Conservation (phyloP, 768 basidiomycete species). For the Pisolithus tinctorius region DNA sequence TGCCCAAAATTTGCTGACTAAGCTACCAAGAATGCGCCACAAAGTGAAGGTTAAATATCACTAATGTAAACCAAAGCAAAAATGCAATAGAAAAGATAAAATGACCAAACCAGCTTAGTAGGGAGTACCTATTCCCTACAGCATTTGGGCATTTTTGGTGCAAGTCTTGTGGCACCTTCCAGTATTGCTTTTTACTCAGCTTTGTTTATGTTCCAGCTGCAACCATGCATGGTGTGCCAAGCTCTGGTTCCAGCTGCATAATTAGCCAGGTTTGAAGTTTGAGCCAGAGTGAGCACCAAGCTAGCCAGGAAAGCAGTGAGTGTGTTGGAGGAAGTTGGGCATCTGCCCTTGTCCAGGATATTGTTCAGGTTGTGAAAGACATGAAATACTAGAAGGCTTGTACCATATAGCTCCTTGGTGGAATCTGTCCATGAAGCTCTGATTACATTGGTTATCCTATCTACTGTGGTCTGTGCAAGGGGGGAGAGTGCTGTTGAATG, state of each 20-base stretch:
- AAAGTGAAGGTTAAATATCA: too few species aligned
- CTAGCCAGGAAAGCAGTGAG: constrained; percentile 24
- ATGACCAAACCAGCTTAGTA: too few species aligned
- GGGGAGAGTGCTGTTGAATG: constrained; percentile 11
- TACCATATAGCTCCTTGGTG: constrained; percentile 27
- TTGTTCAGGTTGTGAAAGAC: constrained; percentile 30
- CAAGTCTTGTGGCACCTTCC: neutral
- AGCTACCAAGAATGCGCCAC: too few species aligned
- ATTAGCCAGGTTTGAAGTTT: constrained; percentile 26
- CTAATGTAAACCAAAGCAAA: too few species aligned
- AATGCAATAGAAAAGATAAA: too few species aligned
- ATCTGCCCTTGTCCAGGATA: constrained; percentile 26
- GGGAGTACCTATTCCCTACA: too few species aligned
- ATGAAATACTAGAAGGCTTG: constrained; percentile 34
- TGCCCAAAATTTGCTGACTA: too few species aligned
- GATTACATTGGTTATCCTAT: constrained; percentile 9
- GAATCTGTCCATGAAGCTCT: constrained; percentile 18
- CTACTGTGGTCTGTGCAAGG: neutral
- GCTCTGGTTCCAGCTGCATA: constrained; percentile 33
- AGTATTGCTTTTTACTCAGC: constrained; percentile 23
- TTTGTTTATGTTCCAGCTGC: constrained; percentile 23
- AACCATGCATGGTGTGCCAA: constrained; percentile 25
- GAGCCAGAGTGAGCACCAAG: constrained; percentile 27
- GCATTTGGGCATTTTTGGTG: neutral
- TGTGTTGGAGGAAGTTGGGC: constrained; percentile 20